These are phyloP conservation scores for Trametes sp. DNA, from an alignment of 1,284 basidiomycete genomes.

Conservation along the genomic window DNA sequence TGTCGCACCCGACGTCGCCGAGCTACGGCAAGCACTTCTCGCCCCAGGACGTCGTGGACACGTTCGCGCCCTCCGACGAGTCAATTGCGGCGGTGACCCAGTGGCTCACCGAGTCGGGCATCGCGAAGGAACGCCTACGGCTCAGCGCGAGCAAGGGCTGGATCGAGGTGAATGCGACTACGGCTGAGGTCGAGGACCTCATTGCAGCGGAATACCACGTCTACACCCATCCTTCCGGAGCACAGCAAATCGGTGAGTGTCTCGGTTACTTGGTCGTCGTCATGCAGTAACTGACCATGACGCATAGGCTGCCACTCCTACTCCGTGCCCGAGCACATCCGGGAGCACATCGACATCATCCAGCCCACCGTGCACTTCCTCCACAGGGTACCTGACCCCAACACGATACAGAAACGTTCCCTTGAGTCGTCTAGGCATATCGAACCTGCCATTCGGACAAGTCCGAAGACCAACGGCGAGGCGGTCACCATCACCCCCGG, in stretches of 20 bases:
- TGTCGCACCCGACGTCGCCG: constrained; percentile 47
- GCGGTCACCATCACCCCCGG: constrained; percentile 38
- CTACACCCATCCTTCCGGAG: constrained; percentile 48
- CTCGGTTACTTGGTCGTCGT: neutral
- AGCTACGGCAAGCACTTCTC: constrained; percentile 49
- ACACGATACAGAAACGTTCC: constrained; percentile 29
- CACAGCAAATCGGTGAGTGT: constrained; percentile 48
- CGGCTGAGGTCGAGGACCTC: constrained; percentile 50
- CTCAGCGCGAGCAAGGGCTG: constrained; percentile 48
- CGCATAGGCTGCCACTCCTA: constrained; percentile 48
- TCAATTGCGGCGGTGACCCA: constrained; percentile 45
- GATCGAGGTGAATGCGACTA: constrained; percentile 49
- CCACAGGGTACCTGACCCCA: constrained; percentile 29
- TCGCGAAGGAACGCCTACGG: constrained; percentile 41
- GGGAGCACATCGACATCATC: constrained; percentile 52
- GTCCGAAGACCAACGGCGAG: constrained; percentile 47
- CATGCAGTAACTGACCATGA: neutral
- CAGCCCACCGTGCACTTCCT: constrained; percentile 54
- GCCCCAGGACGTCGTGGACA: constrained; percentile 43
- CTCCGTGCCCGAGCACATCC: constrained; percentile 48
- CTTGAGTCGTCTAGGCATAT: constrained; percentile 43
- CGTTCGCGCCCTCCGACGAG: constrained; percentile 49
- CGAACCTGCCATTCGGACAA: constrained; percentile 32
- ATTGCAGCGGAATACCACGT: constrained; percentile 48
- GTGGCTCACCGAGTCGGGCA: constrained; percentile 50